A percentile compares a stretch with the other conserved stretches of the same genome.
These are phyloP conservation scores for Nigrospora osmanthi DNA, from an alignment of 2,329 filamentous ascomycete species.

Conservation along the genomic window DNA sequence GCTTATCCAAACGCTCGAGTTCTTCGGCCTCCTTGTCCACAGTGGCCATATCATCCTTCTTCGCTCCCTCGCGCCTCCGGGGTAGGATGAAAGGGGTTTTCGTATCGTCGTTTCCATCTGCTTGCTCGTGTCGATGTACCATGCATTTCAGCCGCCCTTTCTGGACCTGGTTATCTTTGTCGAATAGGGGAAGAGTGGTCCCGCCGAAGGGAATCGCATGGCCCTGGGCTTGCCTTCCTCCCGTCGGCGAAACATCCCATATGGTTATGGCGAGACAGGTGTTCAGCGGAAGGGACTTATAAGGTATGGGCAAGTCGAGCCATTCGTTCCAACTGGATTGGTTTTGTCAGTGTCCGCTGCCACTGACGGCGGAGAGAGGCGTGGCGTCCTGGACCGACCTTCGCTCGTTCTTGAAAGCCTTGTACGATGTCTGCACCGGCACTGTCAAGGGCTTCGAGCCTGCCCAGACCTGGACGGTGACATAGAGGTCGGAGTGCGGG, in stretches of 20 bases:
- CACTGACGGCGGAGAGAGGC: not conserved
- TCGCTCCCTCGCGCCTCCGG: constrained; percentile 43
- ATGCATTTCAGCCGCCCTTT: constrained; percentile 90
- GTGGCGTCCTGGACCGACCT: constrained; percentile 30
- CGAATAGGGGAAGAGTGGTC: constrained; percentile 87
- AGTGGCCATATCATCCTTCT: constrained; percentile 37
- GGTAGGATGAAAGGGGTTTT: constrained; percentile 65
- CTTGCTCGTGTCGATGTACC: constrained; percentile 71
- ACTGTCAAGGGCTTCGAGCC: constrained; percentile 93
- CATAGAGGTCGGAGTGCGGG: constrained; percentile 79
- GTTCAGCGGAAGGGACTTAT: constrained; percentile 73
- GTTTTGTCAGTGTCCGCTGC: constrained; percentile 6
- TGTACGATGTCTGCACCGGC: constrained; percentile 87
- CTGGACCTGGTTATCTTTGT: constrained; percentile 81
- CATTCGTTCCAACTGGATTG: constrained; percentile 81
- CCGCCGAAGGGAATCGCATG: constrained; percentile 90
- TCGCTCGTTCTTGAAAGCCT: constrained; percentile 71
- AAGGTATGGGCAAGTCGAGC: constrained; percentile 79
- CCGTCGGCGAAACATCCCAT: constrained; percentile 86
- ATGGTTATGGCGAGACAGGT: constrained; percentile 85
- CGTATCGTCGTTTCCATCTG: constrained; percentile 76
- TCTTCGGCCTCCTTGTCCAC: constrained; percentile 73
- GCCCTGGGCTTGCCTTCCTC: constrained; percentile 58
- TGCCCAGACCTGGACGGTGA: constrained; percentile 89
- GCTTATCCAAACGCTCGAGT: constrained; percentile 76